Conservation (phyloP, 2,329 filamentous ascomycete species). For the Colletotrichum cereale region DNA sequence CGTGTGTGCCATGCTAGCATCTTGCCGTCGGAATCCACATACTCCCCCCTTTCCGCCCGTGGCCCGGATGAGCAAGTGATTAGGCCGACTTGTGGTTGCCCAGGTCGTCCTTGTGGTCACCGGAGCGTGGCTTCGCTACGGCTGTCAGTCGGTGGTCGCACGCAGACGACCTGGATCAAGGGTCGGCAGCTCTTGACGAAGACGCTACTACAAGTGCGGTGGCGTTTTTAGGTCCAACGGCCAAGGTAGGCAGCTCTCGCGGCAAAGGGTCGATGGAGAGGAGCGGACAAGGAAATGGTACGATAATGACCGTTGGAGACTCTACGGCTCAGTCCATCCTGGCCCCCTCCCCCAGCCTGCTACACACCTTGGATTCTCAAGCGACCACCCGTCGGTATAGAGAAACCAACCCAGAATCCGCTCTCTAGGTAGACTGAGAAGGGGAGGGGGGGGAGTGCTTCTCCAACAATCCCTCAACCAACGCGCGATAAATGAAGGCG, state of each 20-base stretch:
- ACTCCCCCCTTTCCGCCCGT: conserved; percentile 4
- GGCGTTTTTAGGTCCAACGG: conserved; percentile 33
- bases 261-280: neutral
- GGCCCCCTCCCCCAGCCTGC: neutral
- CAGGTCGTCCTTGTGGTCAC: conserved; percentile 9
- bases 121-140: conserved; percentile 16
- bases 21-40: conserved; percentile 18
- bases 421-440: neutral
- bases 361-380: neutral
- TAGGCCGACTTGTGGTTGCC: neutral
- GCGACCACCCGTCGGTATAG: neutral
- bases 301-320: neutral
- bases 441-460: neutral
- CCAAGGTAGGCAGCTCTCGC: neutral
- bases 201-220: conserved; percentile 12
- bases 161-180: conserved; percentile 37
- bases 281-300: conserved; percentile 6
- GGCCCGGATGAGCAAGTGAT: conserved; percentile 6
- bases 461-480: conserved; percentile 7
- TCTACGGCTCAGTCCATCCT: conserved; percentile 1
- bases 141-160: conserved; percentile 31
- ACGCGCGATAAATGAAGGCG: conserved; percentile 11
- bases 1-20: conserved; percentile 22
- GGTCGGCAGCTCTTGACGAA: conserved; percentile 25
- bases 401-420: neutral